A percentile compares a stretch with the other conserved stretches of the same genome.
These are phyloP conservation scores for Chlorophyllum brunneum DNA, from an alignment of 768 basidiomycete species.

Conservation along the genomic window DNA sequence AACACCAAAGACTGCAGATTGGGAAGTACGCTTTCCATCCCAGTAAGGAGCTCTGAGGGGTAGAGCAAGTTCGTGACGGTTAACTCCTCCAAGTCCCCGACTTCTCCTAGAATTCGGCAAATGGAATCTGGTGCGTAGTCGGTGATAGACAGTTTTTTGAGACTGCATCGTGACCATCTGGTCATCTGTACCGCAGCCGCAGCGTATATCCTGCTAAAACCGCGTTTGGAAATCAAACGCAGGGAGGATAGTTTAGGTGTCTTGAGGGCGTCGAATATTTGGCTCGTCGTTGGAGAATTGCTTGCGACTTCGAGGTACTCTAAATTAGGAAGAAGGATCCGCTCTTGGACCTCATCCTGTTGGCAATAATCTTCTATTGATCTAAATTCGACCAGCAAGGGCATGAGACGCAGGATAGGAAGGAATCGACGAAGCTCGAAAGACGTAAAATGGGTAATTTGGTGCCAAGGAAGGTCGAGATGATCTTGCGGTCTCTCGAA, in stretches of 20 bases:
- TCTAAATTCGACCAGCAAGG: not conserved
- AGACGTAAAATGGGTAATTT: constrained; percentile 6
- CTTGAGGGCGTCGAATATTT: not conserved
- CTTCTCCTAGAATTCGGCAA: not conserved
- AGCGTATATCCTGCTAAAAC: constrained; percentile 10
- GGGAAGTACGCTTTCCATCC: not conserved
- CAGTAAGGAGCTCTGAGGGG: constrained; percentile 4
- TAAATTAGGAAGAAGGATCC: constrained; percentile 1
- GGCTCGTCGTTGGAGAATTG: constrained; percentile 6
- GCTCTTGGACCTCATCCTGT: constrained; percentile 2
- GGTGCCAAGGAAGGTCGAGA: constrained; percentile 4
- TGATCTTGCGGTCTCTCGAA: not conserved
- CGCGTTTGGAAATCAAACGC: not conserved
- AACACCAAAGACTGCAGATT: not conserved
- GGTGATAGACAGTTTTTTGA: not conserved
- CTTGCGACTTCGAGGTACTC: constrained; percentile 1
- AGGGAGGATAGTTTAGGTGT: constrained; percentile 2
- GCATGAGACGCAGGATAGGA: constrained; percentile 6
- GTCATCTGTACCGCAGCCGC: constrained; percentile 3
- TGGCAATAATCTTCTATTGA: not conserved
- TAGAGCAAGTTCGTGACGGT: constrained; percentile 1
- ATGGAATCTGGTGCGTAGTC: constrained; percentile 5
- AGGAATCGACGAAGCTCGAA: constrained; percentile 3
- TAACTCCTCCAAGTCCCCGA: constrained; percentile 1
- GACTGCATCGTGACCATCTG: not conserved